These are phyloP conservation scores for Recurvomyces mirabilis DNA, from an alignment of 495 filamentous ascomycete genomes.

Conservation along the genomic window DNA sequence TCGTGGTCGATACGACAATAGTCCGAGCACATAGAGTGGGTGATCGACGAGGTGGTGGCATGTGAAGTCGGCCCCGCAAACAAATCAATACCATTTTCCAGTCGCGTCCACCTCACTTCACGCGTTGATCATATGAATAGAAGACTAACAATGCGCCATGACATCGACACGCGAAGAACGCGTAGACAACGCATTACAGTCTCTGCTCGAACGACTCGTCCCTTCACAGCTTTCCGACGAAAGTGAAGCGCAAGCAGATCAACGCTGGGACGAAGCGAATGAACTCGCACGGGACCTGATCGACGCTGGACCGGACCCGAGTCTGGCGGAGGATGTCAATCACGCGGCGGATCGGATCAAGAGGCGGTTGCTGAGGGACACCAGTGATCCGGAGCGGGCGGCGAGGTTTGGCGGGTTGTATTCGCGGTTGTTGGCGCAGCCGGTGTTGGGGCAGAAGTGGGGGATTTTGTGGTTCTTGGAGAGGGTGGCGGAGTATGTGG, in stretches of 20 bases:
- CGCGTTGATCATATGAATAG: neutral
- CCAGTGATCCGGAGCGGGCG: constrained; percentile 71
- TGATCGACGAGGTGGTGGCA: no score
- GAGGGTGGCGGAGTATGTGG: constrained; percentile 51
- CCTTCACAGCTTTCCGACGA: constrained; percentile 26
- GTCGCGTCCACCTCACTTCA: neutral
- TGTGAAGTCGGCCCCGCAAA: no score
- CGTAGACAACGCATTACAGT: constrained; percentile 32
- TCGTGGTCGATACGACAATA: no score
- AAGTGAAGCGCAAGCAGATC: constrained; percentile 28
- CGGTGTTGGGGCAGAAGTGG: constrained; percentile 92
- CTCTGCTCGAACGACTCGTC: constrained; percentile 31
- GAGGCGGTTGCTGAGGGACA: constrained; percentile 63
- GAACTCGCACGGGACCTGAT: constrained; percentile 25
- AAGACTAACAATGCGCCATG: no score
- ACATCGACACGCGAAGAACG: constrained; percentile 29
- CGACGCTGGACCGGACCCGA: constrained; percentile 19
- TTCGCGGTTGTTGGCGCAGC: constrained; percentile 72
- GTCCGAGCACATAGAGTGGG: no score
- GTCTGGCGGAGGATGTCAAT: constrained; percentile 55
- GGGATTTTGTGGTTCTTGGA: constrained; percentile 85
- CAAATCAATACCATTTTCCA: no score
- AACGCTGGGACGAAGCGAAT: constrained; percentile 32
- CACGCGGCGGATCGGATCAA: constrained; percentile 88
- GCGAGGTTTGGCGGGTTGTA: constrained; percentile 80